These are phyloP conservation scores for Waltergamsia citrina DNA, from an alignment of 2,329 filamentous ascomycete species.

Conservation along the genomic window DNA sequence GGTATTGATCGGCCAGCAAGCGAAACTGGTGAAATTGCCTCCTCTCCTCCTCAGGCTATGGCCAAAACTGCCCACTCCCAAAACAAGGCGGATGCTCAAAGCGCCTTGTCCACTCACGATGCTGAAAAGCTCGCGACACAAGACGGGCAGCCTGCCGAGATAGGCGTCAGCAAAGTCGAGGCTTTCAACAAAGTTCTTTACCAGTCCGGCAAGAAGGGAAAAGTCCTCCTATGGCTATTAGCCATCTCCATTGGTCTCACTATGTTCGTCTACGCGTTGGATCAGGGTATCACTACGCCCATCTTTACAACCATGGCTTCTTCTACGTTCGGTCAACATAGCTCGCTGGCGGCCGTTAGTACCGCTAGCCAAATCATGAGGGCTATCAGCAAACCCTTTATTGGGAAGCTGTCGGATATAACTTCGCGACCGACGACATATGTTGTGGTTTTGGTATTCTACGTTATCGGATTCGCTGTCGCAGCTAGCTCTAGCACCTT, in stretches of 20 bases:
- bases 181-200: constrained; percentile 29
- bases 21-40: too few relatives aligned
- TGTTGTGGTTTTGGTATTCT: constrained; percentile 26
- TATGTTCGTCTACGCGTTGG: constrained; percentile 28
- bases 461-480: constrained; percentile 21
- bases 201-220: constrained; percentile 22
- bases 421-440: constrained; percentile 28
- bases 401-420: constrained; percentile 26
- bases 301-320: constrained; percentile 22
- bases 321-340: constrained; percentile 22
- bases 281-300: constrained; percentile 22
- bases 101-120: too few relatives aligned
- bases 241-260: constrained; percentile 23
- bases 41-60: too few relatives aligned
- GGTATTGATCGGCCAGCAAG: too few relatives aligned
- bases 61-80: too few relatives aligned
- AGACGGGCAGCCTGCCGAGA: too few relatives aligned
- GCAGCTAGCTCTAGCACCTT: constrained; percentile 20
- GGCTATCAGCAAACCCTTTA: constrained; percentile 27
- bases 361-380: constrained; percentile 24
- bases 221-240: constrained; percentile 23
- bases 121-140: too few relatives aligned
- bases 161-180: constrained; percentile 23
- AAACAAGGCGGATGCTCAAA: too few relatives aligned
- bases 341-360: constrained; percentile 19